A percentile compares a stretch with the other conserved stretches of the same genome.
These are phyloP conservation scores for Lyophyllum shimeji DNA, from an alignment of 768 basidiomycete species.

Conservation along the genomic window DNA sequence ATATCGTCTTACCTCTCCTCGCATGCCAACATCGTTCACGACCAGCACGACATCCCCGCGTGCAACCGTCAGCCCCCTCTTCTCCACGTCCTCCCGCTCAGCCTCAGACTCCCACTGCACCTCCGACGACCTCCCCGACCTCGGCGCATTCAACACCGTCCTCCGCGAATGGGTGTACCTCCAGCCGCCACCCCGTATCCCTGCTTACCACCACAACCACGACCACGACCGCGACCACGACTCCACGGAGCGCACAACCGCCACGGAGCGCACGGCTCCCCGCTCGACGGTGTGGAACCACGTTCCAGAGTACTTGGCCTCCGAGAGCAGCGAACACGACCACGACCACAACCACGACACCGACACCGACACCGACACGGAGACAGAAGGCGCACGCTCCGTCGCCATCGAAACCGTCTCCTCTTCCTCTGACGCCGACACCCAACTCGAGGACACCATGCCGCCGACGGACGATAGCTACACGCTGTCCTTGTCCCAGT, in stretches of 20 bases:
- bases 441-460: too few relatives aligned
- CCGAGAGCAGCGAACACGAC: not conserved
- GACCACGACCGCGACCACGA: not conserved
- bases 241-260: not conserved
- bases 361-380: constrained; percentile 6
- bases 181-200: constrained; percentile 45
- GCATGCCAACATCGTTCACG: not conserved
- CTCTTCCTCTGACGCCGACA: constrained; percentile 10
- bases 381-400: constrained; percentile 39
- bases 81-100: constrained; percentile 3
- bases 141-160: constrained; percentile 70
- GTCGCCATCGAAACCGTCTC: constrained; percentile 33
- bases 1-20: too few relatives aligned
- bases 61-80: not conserved
- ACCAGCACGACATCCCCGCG: not conserved
- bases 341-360: too few relatives aligned
- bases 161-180: constrained; percentile 64
- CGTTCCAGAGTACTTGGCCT: constrained; percentile 54
- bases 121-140: constrained; percentile 67
- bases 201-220: constrained; percentile 11
- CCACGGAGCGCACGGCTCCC: constrained; percentile 18
- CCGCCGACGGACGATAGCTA: constrained; percentile 4
- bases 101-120: constrained; percentile 43
- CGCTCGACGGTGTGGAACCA: constrained; percentile 70
- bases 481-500: constrained; percentile 1